Percentiles rank a stretch among this genome's conserved stretches.
phyloP scores from a whole-genome alignment of 805 yeast genomes.

The Pachysolen tannophilus region DNA sequence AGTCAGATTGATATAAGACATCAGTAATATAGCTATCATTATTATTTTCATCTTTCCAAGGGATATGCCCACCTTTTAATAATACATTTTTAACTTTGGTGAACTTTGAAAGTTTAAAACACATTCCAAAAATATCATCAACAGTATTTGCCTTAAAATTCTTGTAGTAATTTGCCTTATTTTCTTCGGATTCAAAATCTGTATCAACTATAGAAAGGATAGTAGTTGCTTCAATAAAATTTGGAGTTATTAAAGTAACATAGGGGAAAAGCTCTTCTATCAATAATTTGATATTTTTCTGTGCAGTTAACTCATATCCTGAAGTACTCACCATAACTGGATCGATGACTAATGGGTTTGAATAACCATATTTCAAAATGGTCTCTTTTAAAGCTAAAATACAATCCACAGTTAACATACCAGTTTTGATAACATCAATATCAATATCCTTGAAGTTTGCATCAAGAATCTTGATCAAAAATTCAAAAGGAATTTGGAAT shows the following conservation, averaged over 20 bases:
- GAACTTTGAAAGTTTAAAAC: conserved; percentile 27
- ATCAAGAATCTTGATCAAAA: conserved; percentile 40
- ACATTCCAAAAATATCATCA: conserved; percentile 16
- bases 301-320: conserved; percentile 51
- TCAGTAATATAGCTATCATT: conserved; percentile 40
- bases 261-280: conserved; percentile 36
- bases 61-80: conserved; percentile 76
- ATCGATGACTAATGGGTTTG: conserved; percentile 51
- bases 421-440: conserved; percentile 67
- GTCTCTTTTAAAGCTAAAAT: conserved; percentile 35
- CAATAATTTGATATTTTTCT: conserved; percentile 33
- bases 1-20: conserved; percentile 39
- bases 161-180: conserved; percentile 18
- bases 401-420: conserved; percentile 59
- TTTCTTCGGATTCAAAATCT: conserved; percentile 20
- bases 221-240: conserved; percentile 54
- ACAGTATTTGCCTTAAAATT: neutral
- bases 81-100: conserved; percentile 46
- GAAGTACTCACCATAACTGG: conserved; percentile 84
- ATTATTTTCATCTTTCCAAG: conserved; percentile 27
- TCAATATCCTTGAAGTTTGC: conserved; percentile 51
- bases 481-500: conserved; percentile 31
- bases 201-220: conserved; percentile 25
- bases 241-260: conserved; percentile 69
- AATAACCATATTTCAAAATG: conserved; percentile 21